These are phyloP conservation scores for Umbilicus rupestris DNA, from an alignment of 164 flowering plant species.

Conservation along the genomic window DNA sequence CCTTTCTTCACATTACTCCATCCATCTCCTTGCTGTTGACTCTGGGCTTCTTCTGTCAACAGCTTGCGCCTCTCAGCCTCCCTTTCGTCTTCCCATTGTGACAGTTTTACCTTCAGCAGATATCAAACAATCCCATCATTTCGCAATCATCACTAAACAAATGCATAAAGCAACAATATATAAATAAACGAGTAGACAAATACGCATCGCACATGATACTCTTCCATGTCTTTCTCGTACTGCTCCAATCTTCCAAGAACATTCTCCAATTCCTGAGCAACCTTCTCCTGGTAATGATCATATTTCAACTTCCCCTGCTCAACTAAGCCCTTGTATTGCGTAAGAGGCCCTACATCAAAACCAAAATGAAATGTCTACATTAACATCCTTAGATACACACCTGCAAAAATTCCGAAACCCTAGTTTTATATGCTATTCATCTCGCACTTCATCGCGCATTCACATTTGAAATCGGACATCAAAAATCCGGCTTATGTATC, in stretches of 20 bases:
- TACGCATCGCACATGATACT: conserved; percentile 47
- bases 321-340: conserved; percentile 48
- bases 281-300: conserved; percentile 76
- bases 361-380: background rate
- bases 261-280: conserved; percentile 62
- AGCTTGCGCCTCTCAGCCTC: conserved; percentile 61
- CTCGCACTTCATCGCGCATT: too few relatives aligned
- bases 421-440: background rate
- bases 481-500: background rate
- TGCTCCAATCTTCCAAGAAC: conserved; percentile 66
- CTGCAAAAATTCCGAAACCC: background rate
- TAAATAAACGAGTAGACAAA: background rate
- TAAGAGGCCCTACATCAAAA: conserved; percentile 44
- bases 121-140: background rate
- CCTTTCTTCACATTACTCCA: conserved; percentile 39
- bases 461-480: background rate
- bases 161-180: background rate
- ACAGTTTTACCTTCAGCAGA: conserved; percentile 39
- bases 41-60: conserved; percentile 71
- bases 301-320: conserved; percentile 64
- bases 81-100: conserved; percentile 61
- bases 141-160: background rate
- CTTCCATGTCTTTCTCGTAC: conserved; percentile 84
- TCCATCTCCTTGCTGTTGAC: conserved; percentile 42
- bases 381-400: background rate